These are phyloP conservation scores for Russula compacta DNA, from an alignment of 768 basidiomycete genomes.

Conservation along the genomic window DNA sequence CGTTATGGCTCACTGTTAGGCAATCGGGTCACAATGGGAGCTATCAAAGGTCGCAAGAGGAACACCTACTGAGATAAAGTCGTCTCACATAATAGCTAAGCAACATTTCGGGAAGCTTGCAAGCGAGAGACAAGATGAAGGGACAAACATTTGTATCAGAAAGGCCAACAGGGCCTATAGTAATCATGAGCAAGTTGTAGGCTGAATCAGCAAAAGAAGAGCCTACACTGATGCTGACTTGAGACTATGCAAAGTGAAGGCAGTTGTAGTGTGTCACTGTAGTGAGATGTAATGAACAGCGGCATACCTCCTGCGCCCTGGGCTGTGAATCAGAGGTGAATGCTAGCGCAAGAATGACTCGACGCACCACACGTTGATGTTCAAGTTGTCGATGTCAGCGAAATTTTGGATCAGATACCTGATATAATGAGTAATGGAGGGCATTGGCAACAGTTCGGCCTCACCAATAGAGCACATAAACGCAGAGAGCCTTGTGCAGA, in stretches of 20 bases:
- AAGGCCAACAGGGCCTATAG: neutral
- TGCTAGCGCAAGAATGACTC: neutral
- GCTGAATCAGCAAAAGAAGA: neutral
- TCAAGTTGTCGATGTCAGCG: too few species aligned
- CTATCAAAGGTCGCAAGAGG: neutral
- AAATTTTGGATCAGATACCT: too few species aligned
- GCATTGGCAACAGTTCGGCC: conserved; percentile 3
- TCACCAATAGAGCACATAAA: conserved; percentile 39
- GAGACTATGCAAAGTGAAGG: neutral
- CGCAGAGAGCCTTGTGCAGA: conserved; percentile 35
- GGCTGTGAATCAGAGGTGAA: neutral
- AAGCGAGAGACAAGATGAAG: neutral
- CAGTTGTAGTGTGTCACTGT: conserved; percentile 20
- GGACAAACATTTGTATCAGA: neutral
- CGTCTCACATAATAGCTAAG: too few species aligned
- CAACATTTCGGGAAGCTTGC: neutral
- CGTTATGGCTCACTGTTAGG: neutral
- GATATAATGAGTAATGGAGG: neutral
- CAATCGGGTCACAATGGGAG: neutral
- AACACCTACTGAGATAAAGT: neutral
- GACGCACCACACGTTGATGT: too few species aligned
- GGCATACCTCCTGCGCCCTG: conserved; percentile 21
- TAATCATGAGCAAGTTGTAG: neutral
- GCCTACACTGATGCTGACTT: neutral
- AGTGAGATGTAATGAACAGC: neutral